phyloP scores from a whole-genome alignment of 1,284 basidiomycete species.

The Austroboletus novae-zelandiae region DNA sequence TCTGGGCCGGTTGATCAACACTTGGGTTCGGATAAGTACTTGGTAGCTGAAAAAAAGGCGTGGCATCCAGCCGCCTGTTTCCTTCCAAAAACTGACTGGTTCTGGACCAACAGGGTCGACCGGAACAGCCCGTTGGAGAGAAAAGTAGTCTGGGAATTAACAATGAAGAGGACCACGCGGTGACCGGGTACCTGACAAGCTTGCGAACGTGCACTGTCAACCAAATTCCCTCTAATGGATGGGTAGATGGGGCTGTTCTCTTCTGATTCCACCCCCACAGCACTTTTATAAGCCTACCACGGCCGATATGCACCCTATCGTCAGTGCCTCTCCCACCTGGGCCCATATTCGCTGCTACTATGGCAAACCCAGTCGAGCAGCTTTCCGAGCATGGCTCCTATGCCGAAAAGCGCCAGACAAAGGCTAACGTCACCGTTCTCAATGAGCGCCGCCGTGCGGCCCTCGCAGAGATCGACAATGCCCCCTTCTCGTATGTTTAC shows the following conservation, averaged over 20 bases:
- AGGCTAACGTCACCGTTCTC: constrained; percentile 11
- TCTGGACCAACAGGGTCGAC: too few relatives aligned
- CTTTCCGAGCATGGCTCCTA: constrained; percentile 32
- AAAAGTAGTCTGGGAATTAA: neutral
- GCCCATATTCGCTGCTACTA: constrained; percentile 1
- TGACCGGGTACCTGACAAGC: neutral
- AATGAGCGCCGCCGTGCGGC: constrained; percentile 58
- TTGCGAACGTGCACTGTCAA: constrained; percentile 22
- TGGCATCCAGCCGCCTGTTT: too few relatives aligned
- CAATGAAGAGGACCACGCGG: constrained; percentile 1
- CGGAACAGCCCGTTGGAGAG: neutral
- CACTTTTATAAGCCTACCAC: constrained; percentile 11
- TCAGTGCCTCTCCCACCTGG: neutral
- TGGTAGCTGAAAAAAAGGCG: neutral
- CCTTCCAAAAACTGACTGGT: too few relatives aligned
- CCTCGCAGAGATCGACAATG: constrained; percentile 70
- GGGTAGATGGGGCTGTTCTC: neutral
- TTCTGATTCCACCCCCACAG: neutral
- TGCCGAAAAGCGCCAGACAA: constrained; percentile 20
- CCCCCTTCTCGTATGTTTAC: constrained; percentile 44
- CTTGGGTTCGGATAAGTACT: neutral
- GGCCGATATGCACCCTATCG: neutral
- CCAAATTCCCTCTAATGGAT: neutral
- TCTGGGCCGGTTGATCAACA: neutral
- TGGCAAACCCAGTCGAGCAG: constrained; percentile 21